A percentile compares a stretch with the other conserved stretches of the same genome.
Evolutionary conservation across 129 eudicot genomes (phyloP).

Genomic region (Centrapalus pauciflorus): DNA sequence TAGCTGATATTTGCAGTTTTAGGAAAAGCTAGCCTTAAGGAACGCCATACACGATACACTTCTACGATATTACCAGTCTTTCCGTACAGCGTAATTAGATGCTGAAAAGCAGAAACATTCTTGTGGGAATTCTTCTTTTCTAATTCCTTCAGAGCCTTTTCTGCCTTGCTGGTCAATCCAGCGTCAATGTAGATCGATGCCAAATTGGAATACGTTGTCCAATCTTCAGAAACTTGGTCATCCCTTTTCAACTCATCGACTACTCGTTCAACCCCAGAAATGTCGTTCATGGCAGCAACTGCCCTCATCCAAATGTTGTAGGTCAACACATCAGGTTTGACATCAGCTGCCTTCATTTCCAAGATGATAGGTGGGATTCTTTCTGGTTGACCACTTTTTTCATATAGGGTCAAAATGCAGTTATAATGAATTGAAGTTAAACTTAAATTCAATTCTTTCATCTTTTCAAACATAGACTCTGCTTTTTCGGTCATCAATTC

Average conservation of each 20-base stretch:
- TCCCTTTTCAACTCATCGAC: slow-evolving; percentile 82
- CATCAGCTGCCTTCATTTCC: slow-evolving; percentile 84
- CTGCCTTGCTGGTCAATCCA: slow-evolving; percentile 69
- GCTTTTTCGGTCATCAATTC: slow-evolving; percentile 79
- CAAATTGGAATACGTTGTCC: slow-evolving; percentile 94
- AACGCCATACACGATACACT: slow-evolving; percentile 96
- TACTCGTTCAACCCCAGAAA: slow-evolving; percentile 81
- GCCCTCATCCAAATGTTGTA: slow-evolving; percentile 96
- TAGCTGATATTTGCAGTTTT: slow-evolving; percentile 74
- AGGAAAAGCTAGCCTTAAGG: slow-evolving; percentile 78
- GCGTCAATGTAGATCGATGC: slow-evolving; percentile 83
- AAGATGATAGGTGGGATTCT: slow-evolving; percentile 54
- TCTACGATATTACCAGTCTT: slow-evolving; percentile 76
- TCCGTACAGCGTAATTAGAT: slow-evolving; percentile 77
- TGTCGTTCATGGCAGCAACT: slow-evolving; percentile 59
- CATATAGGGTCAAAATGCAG: slow-evolving; percentile 76
- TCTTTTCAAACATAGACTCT: slow-evolving; percentile 71
- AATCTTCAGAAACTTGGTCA: slow-evolving; percentile 70
- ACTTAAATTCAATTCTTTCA: slow-evolving; percentile 73
- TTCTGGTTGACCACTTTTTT: slow-evolving; percentile 60
- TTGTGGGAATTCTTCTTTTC: slow-evolving; percentile 57
- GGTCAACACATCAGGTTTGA: slow-evolving; percentile 66
- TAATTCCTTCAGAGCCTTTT: slow-evolving; percentile 78
- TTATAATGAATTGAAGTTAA: slow-evolving; percentile 77
- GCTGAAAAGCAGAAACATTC: slow-evolving; percentile 74